Conservation (phyloP, 164 flowering plant genomes). For the Amborella trichopoda region DNA sequence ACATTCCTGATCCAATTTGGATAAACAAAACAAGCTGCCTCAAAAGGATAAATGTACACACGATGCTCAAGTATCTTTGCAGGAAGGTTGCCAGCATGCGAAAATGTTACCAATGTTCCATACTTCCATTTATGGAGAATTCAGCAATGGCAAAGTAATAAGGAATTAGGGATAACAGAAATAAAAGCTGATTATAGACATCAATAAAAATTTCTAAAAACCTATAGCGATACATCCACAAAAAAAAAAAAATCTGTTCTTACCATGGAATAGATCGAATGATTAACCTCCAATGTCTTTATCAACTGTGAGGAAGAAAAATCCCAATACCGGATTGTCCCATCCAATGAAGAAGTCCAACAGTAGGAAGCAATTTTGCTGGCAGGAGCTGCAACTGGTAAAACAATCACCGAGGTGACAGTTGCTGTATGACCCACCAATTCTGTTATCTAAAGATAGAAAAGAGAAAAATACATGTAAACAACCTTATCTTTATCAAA, state of each 20-base stretch:
- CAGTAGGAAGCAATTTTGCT: constrained; percentile 46
- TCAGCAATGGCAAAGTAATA: too few relatives aligned
- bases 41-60: too few relatives aligned
- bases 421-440: constrained; percentile 70
- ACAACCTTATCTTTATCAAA: background rate
- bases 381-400: constrained; percentile 37
- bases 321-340: constrained; percentile 87
- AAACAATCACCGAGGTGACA: constrained; percentile 73
- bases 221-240: too few relatives aligned
- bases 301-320: constrained; percentile 61
- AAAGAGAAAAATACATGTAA: background rate
- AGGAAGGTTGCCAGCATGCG: too few relatives aligned
- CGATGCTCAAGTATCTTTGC: too few relatives aligned
- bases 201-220: too few relatives aligned
- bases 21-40: too few relatives aligned
- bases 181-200: background rate
- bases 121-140: too few relatives aligned
- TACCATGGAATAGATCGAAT: constrained; percentile 82
- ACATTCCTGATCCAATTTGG: too few relatives aligned
- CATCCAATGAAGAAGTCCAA: constrained; percentile 94
- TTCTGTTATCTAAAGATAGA: constrained; percentile 33
- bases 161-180: background rate
- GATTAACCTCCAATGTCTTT: constrained; percentile 43
- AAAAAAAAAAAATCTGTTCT: too few relatives aligned
- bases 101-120: too few relatives aligned